Evolutionary conservation across 352 stramenopile species (phyloP).

Genomic region (Elongisporangium senticosum): DNA sequence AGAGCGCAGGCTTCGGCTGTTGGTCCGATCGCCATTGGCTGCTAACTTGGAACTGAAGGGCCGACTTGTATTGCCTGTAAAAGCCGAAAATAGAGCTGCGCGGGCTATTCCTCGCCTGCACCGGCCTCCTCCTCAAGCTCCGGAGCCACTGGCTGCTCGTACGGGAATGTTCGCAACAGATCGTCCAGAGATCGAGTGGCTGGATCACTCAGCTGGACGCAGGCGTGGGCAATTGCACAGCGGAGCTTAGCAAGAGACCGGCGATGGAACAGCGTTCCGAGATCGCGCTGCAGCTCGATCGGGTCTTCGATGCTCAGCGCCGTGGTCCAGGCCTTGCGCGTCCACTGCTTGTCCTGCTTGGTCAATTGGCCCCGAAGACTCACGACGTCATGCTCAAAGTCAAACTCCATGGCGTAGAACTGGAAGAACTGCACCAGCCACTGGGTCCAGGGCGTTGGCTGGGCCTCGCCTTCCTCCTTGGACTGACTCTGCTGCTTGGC

Average conservation of each 20-base stretch:
- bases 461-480: constrained; percentile 1
- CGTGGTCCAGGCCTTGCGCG: constrained; percentile 23
- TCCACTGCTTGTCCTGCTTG: constrained; percentile 50
- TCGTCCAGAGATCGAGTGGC: background rate
- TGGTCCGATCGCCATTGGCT: background rate
- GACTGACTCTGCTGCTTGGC: constrained; percentile 13
- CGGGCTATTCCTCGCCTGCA: constrained; percentile 5
- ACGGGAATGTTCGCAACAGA: background rate
- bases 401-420: constrained; percentile 71
- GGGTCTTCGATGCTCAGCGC: constrained; percentile 75
- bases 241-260: constrained; percentile 46
- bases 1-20: constrained; percentile 1
- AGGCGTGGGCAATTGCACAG: constrained; percentile 43
- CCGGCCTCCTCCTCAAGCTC: background rate
- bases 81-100: background rate
- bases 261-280: constrained; percentile 61
- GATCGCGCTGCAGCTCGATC: constrained; percentile 59
- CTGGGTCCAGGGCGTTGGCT: background rate
- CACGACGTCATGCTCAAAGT: constrained; percentile 59
- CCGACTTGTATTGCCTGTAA: background rate
- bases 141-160: background rate
- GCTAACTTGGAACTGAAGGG: background rate
- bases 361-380: constrained; percentile 36
- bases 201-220: constrained; percentile 19
- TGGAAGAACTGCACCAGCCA: constrained; percentile 52